phyloP scores from a whole-genome alignment of 495 filamentous ascomycete species.

The Aspergillus wentii region DNA sequence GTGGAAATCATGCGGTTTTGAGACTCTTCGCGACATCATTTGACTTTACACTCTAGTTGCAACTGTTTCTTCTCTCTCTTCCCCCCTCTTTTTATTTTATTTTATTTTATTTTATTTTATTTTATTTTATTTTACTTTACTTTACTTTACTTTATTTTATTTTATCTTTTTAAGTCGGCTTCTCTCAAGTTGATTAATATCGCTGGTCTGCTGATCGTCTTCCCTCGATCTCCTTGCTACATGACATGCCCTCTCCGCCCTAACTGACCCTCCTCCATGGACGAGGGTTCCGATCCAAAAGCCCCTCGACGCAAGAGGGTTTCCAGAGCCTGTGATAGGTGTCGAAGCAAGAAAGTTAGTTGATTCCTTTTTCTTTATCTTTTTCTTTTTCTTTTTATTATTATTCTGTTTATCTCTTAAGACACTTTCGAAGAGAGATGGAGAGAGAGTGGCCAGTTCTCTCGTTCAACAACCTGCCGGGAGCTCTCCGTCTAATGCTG shows the following conservation, averaged over 20 bases:
- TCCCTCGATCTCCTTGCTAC: too few relatives aligned
- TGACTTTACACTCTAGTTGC: too few relatives aligned
- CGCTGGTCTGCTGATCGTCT: too few relatives aligned
- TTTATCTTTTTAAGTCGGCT: too few relatives aligned
- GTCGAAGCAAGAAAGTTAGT: constrained; percentile 54
- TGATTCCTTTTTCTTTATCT: not conserved
- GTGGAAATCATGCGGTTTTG: too few relatives aligned
- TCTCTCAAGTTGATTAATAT: too few relatives aligned
- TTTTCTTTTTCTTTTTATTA: not conserved
- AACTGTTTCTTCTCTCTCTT: not conserved
- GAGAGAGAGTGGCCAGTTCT: too few relatives aligned
- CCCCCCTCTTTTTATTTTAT: not conserved
- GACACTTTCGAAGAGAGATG: too few relatives aligned
- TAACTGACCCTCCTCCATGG: constrained; percentile 34
- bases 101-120: not conserved
- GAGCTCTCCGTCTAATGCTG: too few relatives aligned
- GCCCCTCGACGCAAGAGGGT: constrained; percentile 56
- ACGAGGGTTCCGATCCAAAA: constrained; percentile 39
- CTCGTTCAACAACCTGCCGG: too few relatives aligned
- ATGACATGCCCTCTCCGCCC: constrained; percentile 21
- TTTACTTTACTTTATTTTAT: not conserved
- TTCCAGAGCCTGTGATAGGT: constrained; percentile 67
- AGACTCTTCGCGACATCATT: too few relatives aligned
- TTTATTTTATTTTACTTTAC: not conserved
- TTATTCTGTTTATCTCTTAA: constrained; percentile 1